Evolutionary conservation across 2,329 filamentous ascomycete genomes (phyloP).

Genomic region (Mariannaea elegans): DNA sequence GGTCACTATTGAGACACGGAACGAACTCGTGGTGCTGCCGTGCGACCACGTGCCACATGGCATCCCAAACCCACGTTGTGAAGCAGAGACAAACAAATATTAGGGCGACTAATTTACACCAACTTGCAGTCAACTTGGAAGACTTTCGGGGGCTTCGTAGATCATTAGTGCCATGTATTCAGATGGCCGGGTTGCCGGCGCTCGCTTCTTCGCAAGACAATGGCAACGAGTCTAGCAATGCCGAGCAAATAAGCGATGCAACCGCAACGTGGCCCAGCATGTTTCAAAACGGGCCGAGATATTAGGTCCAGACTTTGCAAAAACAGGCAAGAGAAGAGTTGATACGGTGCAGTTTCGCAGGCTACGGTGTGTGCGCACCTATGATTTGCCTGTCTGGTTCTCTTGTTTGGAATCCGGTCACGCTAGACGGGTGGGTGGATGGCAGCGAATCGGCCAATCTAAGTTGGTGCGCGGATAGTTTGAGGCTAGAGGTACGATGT

Average conservation of each 20-base stretch:
- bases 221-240: background rate
- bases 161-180: background rate
- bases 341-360: background rate
- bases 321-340: background rate
- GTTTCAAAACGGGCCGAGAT: constrained; percentile 12
- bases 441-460: background rate
- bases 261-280: constrained; percentile 12
- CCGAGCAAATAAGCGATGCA: background rate
- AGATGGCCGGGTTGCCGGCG: background rate
- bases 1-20: background rate
- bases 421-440: constrained; percentile 15
- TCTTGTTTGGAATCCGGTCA: constrained; percentile 12
- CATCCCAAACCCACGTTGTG: background rate
- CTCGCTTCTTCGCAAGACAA: background rate
- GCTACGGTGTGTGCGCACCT: background rate
- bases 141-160: background rate
- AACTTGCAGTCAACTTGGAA: no score
- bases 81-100: background rate
- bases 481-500: background rate
- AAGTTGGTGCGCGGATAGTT: constrained; percentile 11
- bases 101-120: no score
- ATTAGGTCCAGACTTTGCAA: background rate
- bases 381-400: background rate
- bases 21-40: background rate
- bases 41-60: constrained; percentile 18